Evolutionary conservation across 1,284 basidiomycete species (phyloP).

Genomic region (Cutaneotrichosporon sp.): DNA sequence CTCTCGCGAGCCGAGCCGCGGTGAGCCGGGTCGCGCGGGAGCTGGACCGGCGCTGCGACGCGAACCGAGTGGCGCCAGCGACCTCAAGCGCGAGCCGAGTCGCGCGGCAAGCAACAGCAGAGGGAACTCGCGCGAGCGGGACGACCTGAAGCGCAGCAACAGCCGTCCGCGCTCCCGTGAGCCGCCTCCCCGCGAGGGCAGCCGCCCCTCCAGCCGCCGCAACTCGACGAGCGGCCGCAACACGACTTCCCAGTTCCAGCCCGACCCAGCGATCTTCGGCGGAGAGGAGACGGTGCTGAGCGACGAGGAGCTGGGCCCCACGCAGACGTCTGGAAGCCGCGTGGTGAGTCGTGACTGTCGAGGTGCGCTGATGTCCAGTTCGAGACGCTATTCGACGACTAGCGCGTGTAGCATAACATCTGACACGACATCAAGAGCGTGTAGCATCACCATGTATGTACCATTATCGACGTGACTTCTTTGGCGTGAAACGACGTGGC

Average conservation of each 20-base stretch:
- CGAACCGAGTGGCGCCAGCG: neutral
- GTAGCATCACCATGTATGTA: slow-evolving; percentile 1
- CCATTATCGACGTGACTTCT: neutral
- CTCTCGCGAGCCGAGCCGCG: neutral
- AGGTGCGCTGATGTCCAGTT: slow-evolving; percentile 2
- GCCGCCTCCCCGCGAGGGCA: slow-evolving; percentile 3
- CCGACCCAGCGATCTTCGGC: slow-evolving; percentile 9
- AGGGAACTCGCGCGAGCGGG: too few species aligned
- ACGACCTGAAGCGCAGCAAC: too few species aligned
- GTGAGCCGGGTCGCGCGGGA: neutral
- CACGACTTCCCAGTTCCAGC: slow-evolving; percentile 2
- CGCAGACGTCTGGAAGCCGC: slow-evolving; percentile 13
- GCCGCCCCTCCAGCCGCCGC: neutral
- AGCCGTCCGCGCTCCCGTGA: neutral
- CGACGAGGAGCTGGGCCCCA: slow-evolving; percentile 15
- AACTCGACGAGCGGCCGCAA: neutral
- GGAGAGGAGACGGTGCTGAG: slow-evolving; percentile 12
- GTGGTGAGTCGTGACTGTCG: slow-evolving; percentile 5
- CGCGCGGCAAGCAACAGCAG: too few species aligned
- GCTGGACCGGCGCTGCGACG: neutral
- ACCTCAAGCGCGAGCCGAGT: neutral
- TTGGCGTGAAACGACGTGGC: neutral
- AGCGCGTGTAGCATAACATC: neutral
- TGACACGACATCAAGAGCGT: neutral
- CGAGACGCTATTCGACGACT: slow-evolving; percentile 8